Base-by-base conservation (phyloP, 139 green algal genomes). In the Coelastrella sp. region DNA sequence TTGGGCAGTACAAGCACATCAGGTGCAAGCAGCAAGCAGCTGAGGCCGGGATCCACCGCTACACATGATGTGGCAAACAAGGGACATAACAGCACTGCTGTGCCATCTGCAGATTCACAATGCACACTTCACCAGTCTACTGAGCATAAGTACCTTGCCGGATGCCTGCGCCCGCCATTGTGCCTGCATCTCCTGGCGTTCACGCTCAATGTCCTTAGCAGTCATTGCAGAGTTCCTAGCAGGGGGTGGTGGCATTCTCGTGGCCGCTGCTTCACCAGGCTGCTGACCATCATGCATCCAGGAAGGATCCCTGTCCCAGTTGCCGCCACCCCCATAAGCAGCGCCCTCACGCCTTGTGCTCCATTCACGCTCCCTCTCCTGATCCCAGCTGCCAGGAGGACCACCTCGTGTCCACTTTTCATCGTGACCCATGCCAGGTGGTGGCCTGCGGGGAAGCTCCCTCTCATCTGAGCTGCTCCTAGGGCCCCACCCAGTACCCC, bases 201-300 rank as follows among this genome's bases (percentile, higher is more conserved):
- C 81, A 4, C 68, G 35, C 81, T 86, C 81, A 53, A 86, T 74
- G 69, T 86, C 81, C 68, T 86, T 86, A 2, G 81, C 81, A 37
- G 81, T 86, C 68, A 86, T 80, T 43, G 41, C 53, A 32, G 21
- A 40, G 23, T 17, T 23, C 3, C 27, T 23, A 27, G 15, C 53
- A 5, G 68, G 51, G 27, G 68, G 68, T 6, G 81, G 41, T 32
- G 66, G 34, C 68, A 63, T 21, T 67, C 81, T 13, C 2, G 34
- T 19, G 8, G 50, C 35, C 17, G 48, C 68, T 17, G 30, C 69
- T 9, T 37, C 81, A 30, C 43, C 48, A 5, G 35, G 43, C 68
- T 60, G 37, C 67, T 74, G 69, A 11, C 67, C 81, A 45, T 81
- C 81, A 62, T 74, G 27, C 81, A 81, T 76, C 81, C 68, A 80